Evolutionary conservation across 2,329 filamentous ascomycete species (phyloP), one percentile per base, ranked within the genome.

Genomic region (Didymosphaeria variabile): DNA sequence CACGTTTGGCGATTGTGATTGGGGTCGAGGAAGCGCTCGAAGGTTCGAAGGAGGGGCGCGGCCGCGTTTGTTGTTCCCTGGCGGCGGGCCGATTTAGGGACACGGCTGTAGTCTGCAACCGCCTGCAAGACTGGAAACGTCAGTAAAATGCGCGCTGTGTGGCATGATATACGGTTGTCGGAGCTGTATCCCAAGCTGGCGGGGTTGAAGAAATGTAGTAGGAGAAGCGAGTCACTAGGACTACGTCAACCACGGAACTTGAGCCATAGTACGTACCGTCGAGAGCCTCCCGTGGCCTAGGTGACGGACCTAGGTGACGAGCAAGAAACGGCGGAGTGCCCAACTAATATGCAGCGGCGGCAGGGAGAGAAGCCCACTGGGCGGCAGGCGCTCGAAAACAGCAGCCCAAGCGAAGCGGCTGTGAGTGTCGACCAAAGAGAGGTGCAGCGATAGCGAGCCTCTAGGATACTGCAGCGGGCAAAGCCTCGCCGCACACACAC

Each of bases 331-430:
- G 71, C 65, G 65, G 66, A 58, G 56, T 59, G 60, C 57, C 59
- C 54, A 73, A 69, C 72, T 76, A 71, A 68, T 77, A 76, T 77
- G 74, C 72, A 72, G 72, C 69, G 57, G 67, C 68, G 62, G 66
- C 63, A 74, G 71, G 72, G 63, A 72, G 63, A 55, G 61, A 60
- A 66, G 69, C 66, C 71, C 62, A 73, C 64, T 72, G 72, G 62
- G 55, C 60, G 55, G 64, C 58, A 57, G 65, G 50, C 49, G 52
- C 61, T 60, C 63, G 65, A 60, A 57, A 68, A 47, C 59, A 65
- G 72, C 60, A 62, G 59, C 70, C 70, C 69, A 70, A 71, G 69
- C 63, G 64, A 66, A 45, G 65, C 64, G 26, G 61, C 63, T 66
- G 53, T 58, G 66, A 54, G 51, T 60, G 59, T 58, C 52, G 69